Conservation (phyloP, 2,329 filamentous ascomycete species). For the Penicillium sp. region DNA sequence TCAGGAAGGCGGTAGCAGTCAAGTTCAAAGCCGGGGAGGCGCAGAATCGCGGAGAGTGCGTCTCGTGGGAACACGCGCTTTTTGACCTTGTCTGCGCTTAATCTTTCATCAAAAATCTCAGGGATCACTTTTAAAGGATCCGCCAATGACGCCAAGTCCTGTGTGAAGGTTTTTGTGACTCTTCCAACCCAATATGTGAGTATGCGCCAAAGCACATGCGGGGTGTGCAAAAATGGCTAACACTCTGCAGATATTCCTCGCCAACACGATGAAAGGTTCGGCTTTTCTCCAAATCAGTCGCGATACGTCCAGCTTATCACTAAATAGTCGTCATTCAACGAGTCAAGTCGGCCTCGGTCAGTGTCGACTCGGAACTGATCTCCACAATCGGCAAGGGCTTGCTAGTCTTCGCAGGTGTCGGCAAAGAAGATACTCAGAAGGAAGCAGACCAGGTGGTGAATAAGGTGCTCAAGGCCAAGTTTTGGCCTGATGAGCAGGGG, state of each 20-base stretch:
- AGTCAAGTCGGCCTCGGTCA: conserved; percentile 92
- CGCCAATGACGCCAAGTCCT: neutral
- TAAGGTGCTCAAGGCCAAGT: conserved; percentile 83
- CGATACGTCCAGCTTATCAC: conserved; percentile 4
- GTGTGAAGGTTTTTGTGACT: neutral
- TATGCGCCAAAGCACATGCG: neutral
- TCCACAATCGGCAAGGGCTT: conserved; percentile 89
- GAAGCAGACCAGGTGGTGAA: conserved; percentile 79
- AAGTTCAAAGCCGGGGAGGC: conserved; percentile 4
- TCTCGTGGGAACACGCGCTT: neutral
- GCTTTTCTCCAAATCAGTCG: neutral
- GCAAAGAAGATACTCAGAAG: conserved; percentile 83
- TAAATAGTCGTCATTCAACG: conserved; percentile 82
- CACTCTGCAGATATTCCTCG: neutral
- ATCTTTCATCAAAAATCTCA: neutral
- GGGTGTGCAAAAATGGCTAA: conserved; percentile 3
- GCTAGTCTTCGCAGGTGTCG: conserved; percentile 86
- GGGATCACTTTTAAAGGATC: neutral
- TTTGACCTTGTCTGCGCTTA: neutral
- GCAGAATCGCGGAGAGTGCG: neutral
- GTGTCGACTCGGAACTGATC: conserved; percentile 84
- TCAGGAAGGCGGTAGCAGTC: conserved; percentile 21
- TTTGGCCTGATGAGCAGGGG: conserved; percentile 83
- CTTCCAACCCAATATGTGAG: neutral
- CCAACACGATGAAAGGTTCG: conserved; percentile 11